phyloP scores from a whole-genome alignment of 1,284 basidiomycete genomes.

The Trametes versicolor region DNA sequence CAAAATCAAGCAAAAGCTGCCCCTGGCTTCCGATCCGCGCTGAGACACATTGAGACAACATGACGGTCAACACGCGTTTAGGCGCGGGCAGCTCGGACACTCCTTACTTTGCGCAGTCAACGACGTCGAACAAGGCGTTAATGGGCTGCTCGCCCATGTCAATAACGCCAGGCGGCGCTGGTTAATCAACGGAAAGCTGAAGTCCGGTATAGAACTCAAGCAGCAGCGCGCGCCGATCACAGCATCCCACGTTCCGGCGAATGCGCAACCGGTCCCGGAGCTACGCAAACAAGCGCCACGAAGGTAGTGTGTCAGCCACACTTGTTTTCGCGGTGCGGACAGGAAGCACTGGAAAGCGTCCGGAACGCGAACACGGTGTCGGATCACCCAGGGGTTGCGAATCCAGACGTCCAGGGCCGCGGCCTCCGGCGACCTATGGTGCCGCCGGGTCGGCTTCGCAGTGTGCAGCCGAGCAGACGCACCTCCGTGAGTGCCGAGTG shows the following conservation, averaged over 20 bases:
- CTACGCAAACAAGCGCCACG: not conserved
- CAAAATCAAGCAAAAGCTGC: not conserved
- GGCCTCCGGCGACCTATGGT: not conserved
- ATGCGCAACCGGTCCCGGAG: not conserved
- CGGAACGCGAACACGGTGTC: too few relatives aligned
- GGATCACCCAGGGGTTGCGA: too few relatives aligned
- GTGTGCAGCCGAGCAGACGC: not conserved
- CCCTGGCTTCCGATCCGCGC: not conserved
- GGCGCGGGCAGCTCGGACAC: too few relatives aligned
- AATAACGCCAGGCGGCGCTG: not conserved
- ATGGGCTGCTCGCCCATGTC: too few relatives aligned
- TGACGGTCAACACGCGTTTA: not conserved
- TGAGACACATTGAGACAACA: not conserved
- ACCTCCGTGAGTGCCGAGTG: too few relatives aligned
- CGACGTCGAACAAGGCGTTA: too few relatives aligned
- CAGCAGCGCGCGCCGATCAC: not conserved
- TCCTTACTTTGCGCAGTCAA: too few relatives aligned
- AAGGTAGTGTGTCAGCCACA: not conserved
- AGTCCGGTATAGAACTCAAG: not conserved
- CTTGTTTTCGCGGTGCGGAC: too few relatives aligned
- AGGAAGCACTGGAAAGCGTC: too few relatives aligned
- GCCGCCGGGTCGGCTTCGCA: not conserved
- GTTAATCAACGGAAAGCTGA: not conserved
- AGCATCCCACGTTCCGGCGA: not conserved
- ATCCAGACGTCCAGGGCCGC: too few relatives aligned